Evolutionary conservation across 192 early-diverging fungal species (phyloP).

Genomic region (Coemansia biformis): DNA sequence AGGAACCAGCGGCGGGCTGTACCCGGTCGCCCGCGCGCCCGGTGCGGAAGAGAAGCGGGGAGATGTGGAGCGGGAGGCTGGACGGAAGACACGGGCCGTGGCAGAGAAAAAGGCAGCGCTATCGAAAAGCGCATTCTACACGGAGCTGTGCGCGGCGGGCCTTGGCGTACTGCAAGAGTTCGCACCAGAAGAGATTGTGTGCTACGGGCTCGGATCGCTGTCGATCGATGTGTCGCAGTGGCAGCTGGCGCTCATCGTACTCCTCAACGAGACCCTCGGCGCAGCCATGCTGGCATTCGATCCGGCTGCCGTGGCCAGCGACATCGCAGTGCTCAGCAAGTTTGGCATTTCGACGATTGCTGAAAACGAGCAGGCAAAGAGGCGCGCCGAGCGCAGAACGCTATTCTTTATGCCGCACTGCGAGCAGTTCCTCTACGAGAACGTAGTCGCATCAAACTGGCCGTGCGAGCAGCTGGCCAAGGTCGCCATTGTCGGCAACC

Average conservation of each 20-base stretch:
- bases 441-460: conserved; percentile 34
- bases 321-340: conserved; percentile 5
- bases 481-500: conserved; percentile 32
- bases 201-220: conserved; percentile 43
- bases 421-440: conserved; percentile 47
- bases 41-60: neutral
- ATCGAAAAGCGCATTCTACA: conserved; percentile 7
- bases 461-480: conserved; percentile 2
- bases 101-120: conserved; percentile 1
- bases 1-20: conserved; percentile 4
- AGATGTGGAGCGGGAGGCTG: neutral
- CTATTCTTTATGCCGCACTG: conserved; percentile 51
- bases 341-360: conserved; percentile 19
- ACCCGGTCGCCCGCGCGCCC: neutral
- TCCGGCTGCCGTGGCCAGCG: conserved; percentile 9
- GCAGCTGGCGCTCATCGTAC: conserved; percentile 30
- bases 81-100: conserved; percentile 3
- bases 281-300: conserved; percentile 24
- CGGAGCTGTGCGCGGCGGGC: neutral
- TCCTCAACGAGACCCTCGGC: conserved; percentile 11
- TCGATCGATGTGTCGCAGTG: conserved; percentile 27
- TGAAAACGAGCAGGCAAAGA: conserved; percentile 26
- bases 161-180: conserved; percentile 12
- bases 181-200: conserved; percentile 30
- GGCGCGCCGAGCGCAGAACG: conserved; percentile 14